Evolutionary conservation across 164 flowering plant genomes (phyloP).

Genomic region (Kingdonia uniflora): DNA sequence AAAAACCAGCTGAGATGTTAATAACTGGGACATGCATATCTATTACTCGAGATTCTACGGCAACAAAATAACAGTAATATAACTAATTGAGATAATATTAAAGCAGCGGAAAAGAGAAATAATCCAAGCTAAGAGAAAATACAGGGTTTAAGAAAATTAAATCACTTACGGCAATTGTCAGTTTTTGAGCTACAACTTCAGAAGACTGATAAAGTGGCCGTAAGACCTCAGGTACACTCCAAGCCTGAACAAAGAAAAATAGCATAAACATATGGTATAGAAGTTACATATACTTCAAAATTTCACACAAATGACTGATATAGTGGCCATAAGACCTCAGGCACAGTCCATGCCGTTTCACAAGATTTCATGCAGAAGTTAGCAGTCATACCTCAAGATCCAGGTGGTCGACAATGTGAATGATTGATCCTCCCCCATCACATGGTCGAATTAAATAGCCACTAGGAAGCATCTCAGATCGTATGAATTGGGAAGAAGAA

Average conservation of each 20-base stretch:
- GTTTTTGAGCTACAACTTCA: conserved; percentile 76
- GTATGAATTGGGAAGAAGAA: conserved; percentile 63
- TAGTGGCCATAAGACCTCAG: too few relatives aligned
- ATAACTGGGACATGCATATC: too few relatives aligned
- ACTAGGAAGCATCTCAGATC: conserved; percentile 89
- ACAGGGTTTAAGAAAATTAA: not conserved
- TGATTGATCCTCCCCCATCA: conserved; percentile 92
- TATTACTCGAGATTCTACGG: too few relatives aligned
- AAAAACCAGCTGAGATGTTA: too few relatives aligned
- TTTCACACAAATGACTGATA: too few relatives aligned
- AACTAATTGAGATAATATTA: not conserved
- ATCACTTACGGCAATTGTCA: conserved; percentile 79
- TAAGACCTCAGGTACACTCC: conserved; percentile 86
- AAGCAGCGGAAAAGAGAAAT: not conserved
- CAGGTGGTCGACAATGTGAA: conserved; percentile 90
- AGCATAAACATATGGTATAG: too few relatives aligned
- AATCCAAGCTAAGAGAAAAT: not conserved
- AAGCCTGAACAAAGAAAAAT: conserved; percentile 37
- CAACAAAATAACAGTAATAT: too few relatives aligned
- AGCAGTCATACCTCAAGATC: conserved; percentile 59
- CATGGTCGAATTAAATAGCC: conserved; percentile 88
- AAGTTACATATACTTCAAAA: too few relatives aligned
- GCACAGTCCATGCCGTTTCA: too few relatives aligned
- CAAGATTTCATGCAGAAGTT: too few relatives aligned
- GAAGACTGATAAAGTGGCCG: conserved; percentile 91